Evolutionary conservation across 164 flowering plant species (phyloP).

Genomic region (Piper longum): DNA sequence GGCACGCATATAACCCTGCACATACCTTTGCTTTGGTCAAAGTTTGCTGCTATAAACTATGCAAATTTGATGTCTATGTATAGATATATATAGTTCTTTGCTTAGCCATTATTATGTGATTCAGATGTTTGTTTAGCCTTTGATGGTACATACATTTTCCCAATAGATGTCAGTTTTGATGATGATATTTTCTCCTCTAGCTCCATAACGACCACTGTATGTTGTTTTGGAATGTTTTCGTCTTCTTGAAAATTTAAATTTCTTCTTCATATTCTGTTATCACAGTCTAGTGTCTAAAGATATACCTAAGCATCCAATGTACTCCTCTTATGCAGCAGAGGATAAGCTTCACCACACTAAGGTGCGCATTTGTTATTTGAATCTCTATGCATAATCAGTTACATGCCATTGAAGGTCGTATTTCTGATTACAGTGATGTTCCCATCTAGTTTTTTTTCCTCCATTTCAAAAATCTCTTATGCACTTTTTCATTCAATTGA

Average conservation of each 20-base stretch:
- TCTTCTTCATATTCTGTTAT: neutral
- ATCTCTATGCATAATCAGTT: neutral
- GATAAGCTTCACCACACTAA: conserved; percentile 19
- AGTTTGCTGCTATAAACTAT: too few species aligned
- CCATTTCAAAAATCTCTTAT: neutral
- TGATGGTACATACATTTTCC: neutral
- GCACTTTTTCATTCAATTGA: neutral
- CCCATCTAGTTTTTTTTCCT: neutral
- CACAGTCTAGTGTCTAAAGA: conserved; percentile 12
- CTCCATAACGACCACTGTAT: neutral
- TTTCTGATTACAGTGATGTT: neutral
- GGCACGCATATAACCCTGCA: too few species aligned
- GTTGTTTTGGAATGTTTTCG: neutral
- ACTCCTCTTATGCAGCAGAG: conserved; percentile 8
- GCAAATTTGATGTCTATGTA: too few species aligned
- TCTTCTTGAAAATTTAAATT: neutral
- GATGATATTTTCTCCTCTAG: neutral
- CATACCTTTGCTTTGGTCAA: too few species aligned
- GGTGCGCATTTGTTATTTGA: conserved; percentile 4
- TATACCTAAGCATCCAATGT: conserved; percentile 17
- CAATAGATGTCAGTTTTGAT: neutral
- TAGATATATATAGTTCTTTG: too few species aligned
- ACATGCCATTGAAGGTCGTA: neutral
- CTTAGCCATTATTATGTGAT: neutral
- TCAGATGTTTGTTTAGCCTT: neutral